Conservation (phyloP, 2,329 filamentous ascomycete species). For the Elsinoe batatas region DNA sequence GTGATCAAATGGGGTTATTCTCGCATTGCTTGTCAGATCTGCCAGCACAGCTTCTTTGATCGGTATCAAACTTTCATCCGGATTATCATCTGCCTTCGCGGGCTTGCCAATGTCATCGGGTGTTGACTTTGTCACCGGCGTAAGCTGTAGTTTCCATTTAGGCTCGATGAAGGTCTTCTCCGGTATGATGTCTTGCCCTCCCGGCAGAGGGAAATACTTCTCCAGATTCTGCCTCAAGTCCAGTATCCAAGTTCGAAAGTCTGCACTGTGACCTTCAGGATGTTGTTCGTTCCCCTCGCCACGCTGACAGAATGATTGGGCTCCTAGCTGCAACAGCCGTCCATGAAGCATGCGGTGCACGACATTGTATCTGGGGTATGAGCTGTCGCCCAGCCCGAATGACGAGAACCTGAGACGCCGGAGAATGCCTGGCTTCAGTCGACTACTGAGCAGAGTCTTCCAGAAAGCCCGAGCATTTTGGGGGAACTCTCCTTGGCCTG, state of each 20-base stretch:
- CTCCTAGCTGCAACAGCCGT: constrained; percentile 73
- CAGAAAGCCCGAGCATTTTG: constrained; percentile 74
- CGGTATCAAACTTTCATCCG: constrained; percentile 40
- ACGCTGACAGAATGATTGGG: constrained; percentile 60
- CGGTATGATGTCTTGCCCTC: constrained; percentile 59
- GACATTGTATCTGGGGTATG: constrained; percentile 91
- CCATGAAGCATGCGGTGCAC: constrained; percentile 81
- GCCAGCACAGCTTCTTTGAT: constrained; percentile 50
- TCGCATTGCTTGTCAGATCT: constrained; percentile 53
- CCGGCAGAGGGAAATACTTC: constrained; percentile 57
- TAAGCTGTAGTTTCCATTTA: constrained; percentile 52
- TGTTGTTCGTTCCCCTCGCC: constrained; percentile 93
- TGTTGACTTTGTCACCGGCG: background rate
- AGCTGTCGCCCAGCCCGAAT: constrained; percentile 90
- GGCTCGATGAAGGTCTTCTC: constrained; percentile 65
- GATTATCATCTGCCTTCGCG: background rate
- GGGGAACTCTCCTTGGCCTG: constrained; percentile 88
- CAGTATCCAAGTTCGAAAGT: constrained; percentile 31
- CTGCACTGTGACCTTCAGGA: constrained; percentile 62
- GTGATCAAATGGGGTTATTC: constrained; percentile 65
- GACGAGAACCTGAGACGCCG: constrained; percentile 62
- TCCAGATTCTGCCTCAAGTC: constrained; percentile 58
- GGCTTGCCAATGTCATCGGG: background rate
- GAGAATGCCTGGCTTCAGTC: constrained; percentile 62
- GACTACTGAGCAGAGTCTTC: constrained; percentile 72